Evolutionary conservation across 2,329 filamentous ascomycete species (phyloP).

Genomic region (Monilinia polystroma): DNA sequence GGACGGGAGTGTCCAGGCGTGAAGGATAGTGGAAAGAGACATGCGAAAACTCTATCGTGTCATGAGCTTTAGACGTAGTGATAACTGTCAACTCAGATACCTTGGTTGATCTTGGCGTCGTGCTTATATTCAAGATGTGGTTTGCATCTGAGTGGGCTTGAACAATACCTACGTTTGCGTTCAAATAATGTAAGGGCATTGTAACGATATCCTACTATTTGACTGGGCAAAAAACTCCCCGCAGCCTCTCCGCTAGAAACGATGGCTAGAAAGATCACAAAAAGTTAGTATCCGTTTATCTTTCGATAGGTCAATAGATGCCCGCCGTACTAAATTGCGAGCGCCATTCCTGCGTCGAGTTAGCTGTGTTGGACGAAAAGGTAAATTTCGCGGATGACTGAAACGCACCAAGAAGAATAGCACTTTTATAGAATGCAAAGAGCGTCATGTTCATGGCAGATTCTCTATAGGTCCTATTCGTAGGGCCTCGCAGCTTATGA

Average conservation of each 20-base stretch:
- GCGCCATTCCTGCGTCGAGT: constrained; percentile 47
- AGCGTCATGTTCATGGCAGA: background rate
- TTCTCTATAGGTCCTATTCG: background rate
- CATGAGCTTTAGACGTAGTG: background rate
- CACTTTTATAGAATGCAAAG: constrained; percentile 17
- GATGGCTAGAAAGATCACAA: constrained; percentile 51
- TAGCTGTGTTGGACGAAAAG: background rate
- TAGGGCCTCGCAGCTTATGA: background rate
- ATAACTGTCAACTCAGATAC: background rate
- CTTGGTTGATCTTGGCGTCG: background rate
- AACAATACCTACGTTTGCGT: background rate
- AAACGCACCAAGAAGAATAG: constrained; percentile 10
- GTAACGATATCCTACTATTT: background rate
- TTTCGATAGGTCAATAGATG: constrained; percentile 44
- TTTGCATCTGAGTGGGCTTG: constrained; percentile 3
- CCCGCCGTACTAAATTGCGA: constrained; percentile 57
- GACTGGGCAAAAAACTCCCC: constrained; percentile 15
- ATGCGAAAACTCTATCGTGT: background rate
- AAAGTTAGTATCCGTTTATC: constrained; percentile 47
- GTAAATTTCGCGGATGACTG: background rate
- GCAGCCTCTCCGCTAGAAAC: constrained; percentile 36
- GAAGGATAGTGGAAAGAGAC: constrained; percentile 44
- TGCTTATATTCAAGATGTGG: background rate
- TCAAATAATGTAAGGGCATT: background rate
- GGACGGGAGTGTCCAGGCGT: constrained; percentile 32